Evolutionary conservation across 2,329 filamentous ascomycete species (phyloP).

Genomic region (Verticillium dahliae): DNA sequence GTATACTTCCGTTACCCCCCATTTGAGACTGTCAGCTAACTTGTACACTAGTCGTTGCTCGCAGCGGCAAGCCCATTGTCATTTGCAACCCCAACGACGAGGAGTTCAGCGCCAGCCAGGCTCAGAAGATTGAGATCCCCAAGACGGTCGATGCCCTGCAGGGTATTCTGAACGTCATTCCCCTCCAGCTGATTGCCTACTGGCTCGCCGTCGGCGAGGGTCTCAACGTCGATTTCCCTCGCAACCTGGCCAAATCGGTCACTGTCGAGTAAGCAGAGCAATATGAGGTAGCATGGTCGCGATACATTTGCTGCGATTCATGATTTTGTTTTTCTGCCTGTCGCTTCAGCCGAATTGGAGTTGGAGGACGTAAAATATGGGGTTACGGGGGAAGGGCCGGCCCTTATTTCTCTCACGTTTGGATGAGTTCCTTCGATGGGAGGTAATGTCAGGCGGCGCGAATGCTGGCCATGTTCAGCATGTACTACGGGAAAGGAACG

Average conservation of each 20-base stretch:
- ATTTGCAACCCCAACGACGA: slow-evolving; percentile 90
- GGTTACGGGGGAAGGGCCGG: not conserved
- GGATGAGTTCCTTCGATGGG: not conserved
- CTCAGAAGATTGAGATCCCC: slow-evolving; percentile 96
- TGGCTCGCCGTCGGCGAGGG: slow-evolving; percentile 96
- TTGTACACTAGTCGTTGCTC: slow-evolving; percentile 69
- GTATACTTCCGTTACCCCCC: slow-evolving; percentile 15
- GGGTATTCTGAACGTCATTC: slow-evolving; percentile 95
- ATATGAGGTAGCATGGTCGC: not conserved
- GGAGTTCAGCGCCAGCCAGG: slow-evolving; percentile 83
- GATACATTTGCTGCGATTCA: not conserved
- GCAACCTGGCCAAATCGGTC: slow-evolving; percentile 97
- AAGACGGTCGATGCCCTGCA: slow-evolving; percentile 93
- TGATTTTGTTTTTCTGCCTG: not conserved
- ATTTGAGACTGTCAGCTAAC: not conserved
- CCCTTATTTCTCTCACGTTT: not conserved
- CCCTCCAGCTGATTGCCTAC: slow-evolving; percentile 96
- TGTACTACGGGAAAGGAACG: slow-evolving; percentile 1
- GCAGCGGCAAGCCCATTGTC: slow-evolving; percentile 91
- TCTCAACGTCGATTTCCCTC: slow-evolving; percentile 95
- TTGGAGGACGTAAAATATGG: not conserved
- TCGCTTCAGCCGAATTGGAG: not conserved
- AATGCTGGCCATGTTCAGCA: not conserved
- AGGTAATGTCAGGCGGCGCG: not conserved
- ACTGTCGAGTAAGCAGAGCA: slow-evolving; percentile 78